These are phyloP conservation scores for Rhynchosporium secalis DNA, from an alignment of 2,329 filamentous ascomycete species.

Conservation along the genomic window DNA sequence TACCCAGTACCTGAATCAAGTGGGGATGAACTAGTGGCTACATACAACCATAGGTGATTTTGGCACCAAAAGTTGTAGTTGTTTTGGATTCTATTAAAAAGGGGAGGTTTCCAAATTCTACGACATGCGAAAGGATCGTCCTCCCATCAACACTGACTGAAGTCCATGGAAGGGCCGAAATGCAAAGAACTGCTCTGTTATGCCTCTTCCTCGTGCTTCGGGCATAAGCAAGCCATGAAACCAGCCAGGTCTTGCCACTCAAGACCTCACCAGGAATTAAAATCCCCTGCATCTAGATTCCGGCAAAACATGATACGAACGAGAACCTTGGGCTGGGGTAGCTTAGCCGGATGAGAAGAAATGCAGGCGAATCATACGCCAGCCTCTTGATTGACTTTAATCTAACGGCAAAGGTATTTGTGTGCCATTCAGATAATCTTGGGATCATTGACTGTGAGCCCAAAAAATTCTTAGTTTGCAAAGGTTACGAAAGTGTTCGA, in stretches of 20 bases:
- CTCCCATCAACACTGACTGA: not conserved
- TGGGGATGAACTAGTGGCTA: not conserved
- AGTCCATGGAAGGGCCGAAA: not conserved
- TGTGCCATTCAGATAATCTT: not conserved
- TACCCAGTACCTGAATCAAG: not conserved
- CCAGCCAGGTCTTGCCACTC: not conserved
- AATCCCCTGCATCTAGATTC: slow-evolving; percentile 1
- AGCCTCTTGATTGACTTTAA: slow-evolving; percentile 19
- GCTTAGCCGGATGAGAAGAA: slow-evolving; percentile 2
- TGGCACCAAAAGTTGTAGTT: too few relatives aligned
- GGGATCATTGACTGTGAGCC: not conserved
- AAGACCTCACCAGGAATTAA: slow-evolving; percentile 1
- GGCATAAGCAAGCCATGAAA: not conserved
- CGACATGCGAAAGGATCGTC: not conserved
- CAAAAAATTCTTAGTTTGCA: too few relatives aligned
- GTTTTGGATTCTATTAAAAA: too few relatives aligned
- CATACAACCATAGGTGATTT: too few relatives aligned
- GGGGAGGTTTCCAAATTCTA: not conserved
- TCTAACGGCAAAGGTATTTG: slow-evolving; percentile 7
- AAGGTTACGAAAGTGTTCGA: not conserved
- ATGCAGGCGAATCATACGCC: slow-evolving; percentile 6
- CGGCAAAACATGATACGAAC: slow-evolving; percentile 7
- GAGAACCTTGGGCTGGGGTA: not conserved
- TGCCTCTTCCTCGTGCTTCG: not conserved
- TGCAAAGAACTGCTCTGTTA: not conserved